Percentiles rank a stretch among this genome's conserved stretches.
Evolutionary conservation across 2,329 filamentous ascomycete species (phyloP).

Genomic region (Neodidymelliopsis sp.): DNA sequence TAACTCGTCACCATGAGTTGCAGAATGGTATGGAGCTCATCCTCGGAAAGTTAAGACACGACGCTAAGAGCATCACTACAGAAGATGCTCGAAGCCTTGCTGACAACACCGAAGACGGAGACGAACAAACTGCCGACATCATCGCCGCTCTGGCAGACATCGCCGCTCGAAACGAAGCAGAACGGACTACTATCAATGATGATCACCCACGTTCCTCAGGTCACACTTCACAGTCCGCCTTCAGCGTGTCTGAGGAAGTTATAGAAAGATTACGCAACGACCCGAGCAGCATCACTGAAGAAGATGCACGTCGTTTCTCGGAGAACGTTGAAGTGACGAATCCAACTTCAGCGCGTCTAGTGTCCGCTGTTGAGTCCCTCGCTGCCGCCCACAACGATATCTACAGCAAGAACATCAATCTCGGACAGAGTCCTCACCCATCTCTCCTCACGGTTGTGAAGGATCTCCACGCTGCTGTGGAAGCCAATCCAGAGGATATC

Average conservation of each 20-base stretch:
- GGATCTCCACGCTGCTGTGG: conserved; percentile 38
- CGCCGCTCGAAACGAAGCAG: conserved; percentile 13
- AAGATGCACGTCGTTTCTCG: conserved; percentile 43
- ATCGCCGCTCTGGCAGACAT: conserved; percentile 40
- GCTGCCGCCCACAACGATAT: conserved; percentile 37
- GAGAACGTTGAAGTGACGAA: conserved; percentile 35
- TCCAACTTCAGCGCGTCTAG: conserved; percentile 34
- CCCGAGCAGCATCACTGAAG: conserved; percentile 38
- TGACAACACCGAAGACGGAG: conserved; percentile 32
- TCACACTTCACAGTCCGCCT: not conserved
- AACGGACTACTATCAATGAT: conserved; percentile 22
- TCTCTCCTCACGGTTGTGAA: conserved; percentile 35
- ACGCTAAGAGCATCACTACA: conserved; percentile 38
- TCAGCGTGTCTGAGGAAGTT: conserved; percentile 11
- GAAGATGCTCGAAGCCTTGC: conserved; percentile 42
- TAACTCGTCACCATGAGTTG: conserved; percentile 10
- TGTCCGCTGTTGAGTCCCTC: conserved; percentile 40
- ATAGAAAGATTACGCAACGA: conserved; percentile 34
- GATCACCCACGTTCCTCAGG: not conserved
- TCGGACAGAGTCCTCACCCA: conserved; percentile 25
- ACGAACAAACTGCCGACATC: conserved; percentile 35
- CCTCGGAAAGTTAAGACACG: conserved; percentile 31
- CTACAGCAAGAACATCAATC: conserved; percentile 15
- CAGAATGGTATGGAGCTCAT: conserved; percentile 14
- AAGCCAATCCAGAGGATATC: conserved; percentile 32